Percentiles rank a stretch among this genome's conserved stretches.
These are phyloP conservation scores for Halteria grandinella DNA, from an alignment of 73 alveolate genomes.

Conservation along the genomic window DNA sequence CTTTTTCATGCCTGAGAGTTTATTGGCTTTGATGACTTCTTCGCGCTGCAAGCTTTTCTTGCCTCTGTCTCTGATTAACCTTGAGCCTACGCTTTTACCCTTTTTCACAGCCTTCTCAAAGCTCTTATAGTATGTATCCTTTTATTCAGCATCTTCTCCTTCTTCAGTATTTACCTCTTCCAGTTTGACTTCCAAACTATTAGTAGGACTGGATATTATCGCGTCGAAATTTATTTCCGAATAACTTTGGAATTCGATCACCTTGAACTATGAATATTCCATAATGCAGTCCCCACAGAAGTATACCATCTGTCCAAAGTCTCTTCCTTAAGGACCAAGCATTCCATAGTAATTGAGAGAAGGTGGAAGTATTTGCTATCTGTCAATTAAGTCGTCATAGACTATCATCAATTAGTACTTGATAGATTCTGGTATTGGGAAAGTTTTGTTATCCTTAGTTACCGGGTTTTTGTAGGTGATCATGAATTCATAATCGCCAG, in stretches of 20 bases:
- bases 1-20: no score
- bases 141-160: background rate
- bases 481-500: constrained; percentile 22
- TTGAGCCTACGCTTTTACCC: no score
- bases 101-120: background rate
- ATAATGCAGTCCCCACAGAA: constrained; percentile 14
- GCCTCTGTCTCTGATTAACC: background rate
- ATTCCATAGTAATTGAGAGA: constrained; percentile 25
- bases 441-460: no score
- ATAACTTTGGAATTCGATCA: background rate
- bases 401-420: background rate
- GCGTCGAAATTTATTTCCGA: constrained; percentile 26
- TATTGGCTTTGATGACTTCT: background rate
- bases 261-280: background rate
- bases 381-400: background rate
- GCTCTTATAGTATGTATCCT: background rate
- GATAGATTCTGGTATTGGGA: background rate
- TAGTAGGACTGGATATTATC: background rate
- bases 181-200: background rate
- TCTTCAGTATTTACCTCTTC: background rate
- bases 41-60: background rate
- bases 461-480: constrained; percentile 3
- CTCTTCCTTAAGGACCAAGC: constrained; percentile 21
- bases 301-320: constrained; percentile 21
- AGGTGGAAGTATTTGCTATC: constrained; percentile 18